Evolutionary conservation across 2,329 filamentous ascomycete genomes (phyloP).

Genomic region (Ceratocystiopsis brevicomis): DNA sequence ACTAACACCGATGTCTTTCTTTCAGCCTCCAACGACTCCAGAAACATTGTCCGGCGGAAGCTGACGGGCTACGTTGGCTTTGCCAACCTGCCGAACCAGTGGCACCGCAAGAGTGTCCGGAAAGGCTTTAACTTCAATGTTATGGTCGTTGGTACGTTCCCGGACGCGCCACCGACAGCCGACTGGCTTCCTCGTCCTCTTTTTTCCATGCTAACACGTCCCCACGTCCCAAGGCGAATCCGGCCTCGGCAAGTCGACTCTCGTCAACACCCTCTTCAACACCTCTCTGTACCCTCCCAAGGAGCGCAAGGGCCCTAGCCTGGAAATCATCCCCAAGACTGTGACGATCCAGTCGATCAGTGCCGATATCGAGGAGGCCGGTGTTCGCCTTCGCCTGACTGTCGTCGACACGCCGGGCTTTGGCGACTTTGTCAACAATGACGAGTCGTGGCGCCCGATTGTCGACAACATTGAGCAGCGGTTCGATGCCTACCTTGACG

Average conservation of each 20-base stretch:
- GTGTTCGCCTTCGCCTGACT: conserved; percentile 84
- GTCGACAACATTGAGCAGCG: conserved; percentile 99
- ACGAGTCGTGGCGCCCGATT: conserved; percentile 97
- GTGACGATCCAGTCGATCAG: conserved; percentile 90
- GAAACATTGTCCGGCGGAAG: conserved; percentile 96
- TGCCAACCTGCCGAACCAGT: conserved; percentile 96
- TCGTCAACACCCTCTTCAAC: conserved; percentile 99
- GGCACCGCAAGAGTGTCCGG: conserved; percentile 99
- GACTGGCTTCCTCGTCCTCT: no score
- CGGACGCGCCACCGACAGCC: no score
- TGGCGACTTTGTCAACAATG: conserved; percentile 99
- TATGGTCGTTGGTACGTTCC: conserved; percentile 87
- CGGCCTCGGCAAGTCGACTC: conserved; percentile 93
- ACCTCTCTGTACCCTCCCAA: conserved; percentile 96
- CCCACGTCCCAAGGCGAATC: conserved; percentile 68
- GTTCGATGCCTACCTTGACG: conserved; percentile 94
- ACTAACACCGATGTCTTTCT: neutral
- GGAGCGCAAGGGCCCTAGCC: conserved; percentile 92
- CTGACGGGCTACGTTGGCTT: conserved; percentile 97
- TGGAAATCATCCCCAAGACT: conserved; percentile 97
- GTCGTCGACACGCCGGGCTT: conserved; percentile 97
- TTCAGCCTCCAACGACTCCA: conserved; percentile 41
- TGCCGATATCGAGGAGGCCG: conserved; percentile 94
- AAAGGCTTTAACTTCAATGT: conserved; percentile 99
- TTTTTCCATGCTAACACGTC: neutral